Evolutionary conservation across 1,284 basidiomycete species (phyloP), one percentile per base, ranked within the genome.

Genomic region (Anthracocystis panici-leucophaei): DNA sequence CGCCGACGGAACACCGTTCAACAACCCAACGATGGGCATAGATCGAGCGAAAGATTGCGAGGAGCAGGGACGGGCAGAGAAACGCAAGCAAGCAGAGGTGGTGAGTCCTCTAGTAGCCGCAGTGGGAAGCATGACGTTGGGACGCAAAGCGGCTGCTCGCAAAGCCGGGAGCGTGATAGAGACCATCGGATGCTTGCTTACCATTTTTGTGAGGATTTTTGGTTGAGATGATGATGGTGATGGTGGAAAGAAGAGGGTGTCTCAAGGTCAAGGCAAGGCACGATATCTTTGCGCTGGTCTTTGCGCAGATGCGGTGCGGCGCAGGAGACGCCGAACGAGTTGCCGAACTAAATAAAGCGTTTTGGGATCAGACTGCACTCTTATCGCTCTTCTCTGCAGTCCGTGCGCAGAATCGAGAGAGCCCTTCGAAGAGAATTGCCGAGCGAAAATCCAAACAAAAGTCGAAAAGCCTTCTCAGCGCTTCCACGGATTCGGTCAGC

Each of bases 71-170:
- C 11, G 11, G 35, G 35, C 35, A 38, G 35, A 38, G 35, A 38
- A 38, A 38, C 35, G 35, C 42, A 29, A 40, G 18, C 42, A n/a
- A 7, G 20, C 5, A 57, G 57, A 46, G 55, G 65, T 65, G 58
- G 65, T 75, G 66, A 75, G 72, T 69, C 72, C 59, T 59, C 51
- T 60, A 21, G 45, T 57, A 21, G 63, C 59, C 35, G 63, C 25
- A 9, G 25, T 1, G 16, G 40, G 11, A 14, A 21, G 14, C 57
- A 38, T 44, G 27, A 50, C 49, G 33, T 35, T 16, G 20, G 54
- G 49, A 35, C 44, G 52, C 40, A 29, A 20, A 23, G 54, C 45
- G 40, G 54, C 35, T 31, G 51, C 59, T 53, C 54, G 63, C 50
- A 57, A 41, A 41, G 56, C 41, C 18, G 63, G 56, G 21, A 62